These are phyloP conservation scores for Agrocybe praecox DNA, from an alignment of 768 basidiomycete species.

Conservation along the genomic window DNA sequence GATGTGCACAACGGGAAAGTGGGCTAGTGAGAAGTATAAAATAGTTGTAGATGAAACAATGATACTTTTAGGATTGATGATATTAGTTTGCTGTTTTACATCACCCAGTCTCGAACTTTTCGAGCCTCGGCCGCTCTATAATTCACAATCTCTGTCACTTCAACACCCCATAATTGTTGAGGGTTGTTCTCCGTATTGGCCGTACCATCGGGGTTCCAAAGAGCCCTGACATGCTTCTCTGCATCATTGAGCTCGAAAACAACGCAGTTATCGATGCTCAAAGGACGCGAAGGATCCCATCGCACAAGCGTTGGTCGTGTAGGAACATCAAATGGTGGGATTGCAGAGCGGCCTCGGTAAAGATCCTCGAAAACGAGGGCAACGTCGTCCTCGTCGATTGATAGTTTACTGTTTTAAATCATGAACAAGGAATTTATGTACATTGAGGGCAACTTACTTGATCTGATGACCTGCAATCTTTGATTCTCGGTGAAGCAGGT, in stretches of 20 bases:
- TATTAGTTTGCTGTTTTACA: conserved; percentile 5
- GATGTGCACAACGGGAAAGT: too few species aligned
- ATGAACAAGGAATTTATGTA: background rate
- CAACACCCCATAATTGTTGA: conserved; percentile 71
- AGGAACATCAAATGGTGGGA: conserved; percentile 80
- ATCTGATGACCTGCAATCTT: conserved; percentile 62
- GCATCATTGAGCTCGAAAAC: conserved; percentile 81
- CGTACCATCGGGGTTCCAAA: conserved; percentile 31
- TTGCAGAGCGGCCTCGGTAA: conserved; percentile 71
- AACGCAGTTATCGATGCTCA: conserved; percentile 82
- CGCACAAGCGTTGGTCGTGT: conserved; percentile 73
- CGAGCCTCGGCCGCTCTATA: conserved; percentile 62
- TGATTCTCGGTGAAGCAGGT: conserved; percentile 74
- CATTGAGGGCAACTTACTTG: conserved; percentile 47
- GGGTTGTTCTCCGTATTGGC: conserved; percentile 30
- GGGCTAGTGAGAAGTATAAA: background rate
- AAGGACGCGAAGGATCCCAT: conserved; percentile 71
- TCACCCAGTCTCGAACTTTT: conserved; percentile 52
- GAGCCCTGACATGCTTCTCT: conserved; percentile 60
- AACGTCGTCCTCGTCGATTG: conserved; percentile 84
- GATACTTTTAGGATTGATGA: background rate
- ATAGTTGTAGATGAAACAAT: background rate
- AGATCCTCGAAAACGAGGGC: conserved; percentile 88
- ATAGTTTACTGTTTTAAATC: conserved; percentile 54
- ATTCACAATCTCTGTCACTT: conserved; percentile 59